Conservation (phyloP, 1,284 basidiomycete genomes). For the Athelia psychrophila region DNA sequence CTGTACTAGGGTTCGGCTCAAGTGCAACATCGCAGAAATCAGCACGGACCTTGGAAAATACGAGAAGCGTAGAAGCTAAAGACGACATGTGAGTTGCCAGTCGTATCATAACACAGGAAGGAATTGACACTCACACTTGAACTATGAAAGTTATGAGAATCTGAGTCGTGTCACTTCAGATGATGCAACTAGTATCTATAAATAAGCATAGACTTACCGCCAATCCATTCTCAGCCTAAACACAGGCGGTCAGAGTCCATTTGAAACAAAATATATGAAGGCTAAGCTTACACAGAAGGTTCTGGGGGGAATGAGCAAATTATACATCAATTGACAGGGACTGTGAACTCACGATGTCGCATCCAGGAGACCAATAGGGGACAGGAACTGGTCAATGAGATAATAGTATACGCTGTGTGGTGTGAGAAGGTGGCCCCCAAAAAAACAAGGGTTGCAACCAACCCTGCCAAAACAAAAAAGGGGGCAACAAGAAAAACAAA, state of each 20-base stretch:
- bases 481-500: too few relatives aligned
- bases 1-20: neutral
- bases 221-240: conserved; percentile 29
- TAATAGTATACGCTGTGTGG: conserved; percentile 30
- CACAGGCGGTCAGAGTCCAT: neutral
- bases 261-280: conserved; percentile 2
- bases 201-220: conserved; percentile 23
- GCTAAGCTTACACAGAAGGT: conserved; percentile 33
- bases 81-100: neutral
- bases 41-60: conserved; percentile 24
- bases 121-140: conserved; percentile 26
- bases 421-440: neutral
- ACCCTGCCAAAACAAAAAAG: neutral
- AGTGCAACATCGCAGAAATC: neutral
- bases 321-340: neutral
- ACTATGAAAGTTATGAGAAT: conserved; percentile 28
- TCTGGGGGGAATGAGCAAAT: conserved; percentile 16
- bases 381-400: conserved; percentile 32
- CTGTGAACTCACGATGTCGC: conserved; percentile 33
- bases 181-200: neutral
- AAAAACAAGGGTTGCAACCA: neutral
- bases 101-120: neutral
- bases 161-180: conserved; percentile 12
- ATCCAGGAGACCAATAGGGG: conserved; percentile 24
- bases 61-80: conserved; percentile 31